phyloP scores from a whole-genome alignment of 2,329 filamentous ascomycete species.

The Calonectria fujianensis region DNA sequence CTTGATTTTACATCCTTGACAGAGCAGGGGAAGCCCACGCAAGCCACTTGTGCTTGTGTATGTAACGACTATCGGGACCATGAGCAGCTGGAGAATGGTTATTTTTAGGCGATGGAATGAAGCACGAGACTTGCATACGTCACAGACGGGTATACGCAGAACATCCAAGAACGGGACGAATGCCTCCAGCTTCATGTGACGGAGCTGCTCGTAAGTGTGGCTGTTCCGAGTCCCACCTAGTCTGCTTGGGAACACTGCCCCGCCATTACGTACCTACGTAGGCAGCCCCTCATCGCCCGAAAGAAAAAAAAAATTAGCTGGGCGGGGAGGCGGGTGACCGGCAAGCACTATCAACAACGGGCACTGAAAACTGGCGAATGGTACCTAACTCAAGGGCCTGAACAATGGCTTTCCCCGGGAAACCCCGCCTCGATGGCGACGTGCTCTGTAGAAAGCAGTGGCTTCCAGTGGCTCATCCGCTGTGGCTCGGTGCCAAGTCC shows the following conservation, averaged over 20 bases:
- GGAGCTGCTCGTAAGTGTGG: slow-evolving; percentile 13
- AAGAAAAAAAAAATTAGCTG: slow-evolving; percentile 35
- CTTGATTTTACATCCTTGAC: background rate
- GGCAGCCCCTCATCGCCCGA: slow-evolving; percentile 32
- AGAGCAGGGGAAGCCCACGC: background rate
- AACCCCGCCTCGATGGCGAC: slow-evolving; percentile 1
- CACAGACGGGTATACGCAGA: slow-evolving; percentile 3
- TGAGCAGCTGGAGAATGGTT: background rate
- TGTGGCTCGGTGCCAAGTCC: slow-evolving; percentile 35
- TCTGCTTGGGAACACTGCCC: slow-evolving; percentile 54
- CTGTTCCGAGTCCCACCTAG: background rate
- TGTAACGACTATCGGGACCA: background rate
- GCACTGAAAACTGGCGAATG: slow-evolving; percentile 2
- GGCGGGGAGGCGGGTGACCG: slow-evolving; percentile 29
- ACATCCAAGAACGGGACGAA: slow-evolving; percentile 2
- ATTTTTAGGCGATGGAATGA: background rate
- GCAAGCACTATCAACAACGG: slow-evolving; percentile 6
- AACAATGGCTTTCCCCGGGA: slow-evolving; percentile 11
- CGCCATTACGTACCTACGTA: slow-evolving; percentile 63
- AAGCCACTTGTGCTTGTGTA: background rate
- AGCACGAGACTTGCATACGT: slow-evolving; percentile 1
- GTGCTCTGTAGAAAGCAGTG: slow-evolving; percentile 20
- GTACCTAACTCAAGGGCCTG: slow-evolving; percentile 15
- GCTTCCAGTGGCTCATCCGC: slow-evolving; percentile 34
- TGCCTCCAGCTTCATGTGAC: slow-evolving; percentile 19